These are phyloP conservation scores for Thymus mandschuricus DNA, from an alignment of 257 asterid genomes.

Conservation along the genomic window DNA sequence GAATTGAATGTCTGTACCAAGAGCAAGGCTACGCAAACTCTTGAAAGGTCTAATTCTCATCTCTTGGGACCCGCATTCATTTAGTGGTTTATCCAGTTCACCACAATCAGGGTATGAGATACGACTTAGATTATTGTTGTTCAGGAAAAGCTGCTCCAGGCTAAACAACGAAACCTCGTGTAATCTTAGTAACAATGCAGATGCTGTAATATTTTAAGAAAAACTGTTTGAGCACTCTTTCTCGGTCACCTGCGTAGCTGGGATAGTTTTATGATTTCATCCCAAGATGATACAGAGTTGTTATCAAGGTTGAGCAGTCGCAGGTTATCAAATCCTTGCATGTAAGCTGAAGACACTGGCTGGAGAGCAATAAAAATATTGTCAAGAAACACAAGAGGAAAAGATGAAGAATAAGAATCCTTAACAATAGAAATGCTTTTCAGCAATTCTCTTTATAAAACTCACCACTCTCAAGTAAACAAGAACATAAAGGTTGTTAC, in stretches of 20 bases:
- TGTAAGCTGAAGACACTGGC: conserved; percentile 63
- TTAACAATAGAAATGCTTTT: background rate
- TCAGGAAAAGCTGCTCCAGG: conserved; percentile 86
- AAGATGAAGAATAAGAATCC: background rate
- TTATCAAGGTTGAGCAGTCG: conserved; percentile 84
- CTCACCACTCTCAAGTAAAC: background rate
- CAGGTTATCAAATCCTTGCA: conserved; percentile 74
- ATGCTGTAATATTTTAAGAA: conserved; percentile 21
- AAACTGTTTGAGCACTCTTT: conserved; percentile 10
- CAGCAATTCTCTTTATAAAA: background rate
- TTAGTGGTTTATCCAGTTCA: conserved; percentile 37
- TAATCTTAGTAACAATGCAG: conserved; percentile 27
- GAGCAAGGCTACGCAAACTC: conserved; percentile 66
- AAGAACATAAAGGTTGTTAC: background rate
- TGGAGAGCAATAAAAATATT: conserved; percentile 39
- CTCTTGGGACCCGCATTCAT: conserved; percentile 42
- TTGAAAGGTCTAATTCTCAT: conserved; percentile 55
- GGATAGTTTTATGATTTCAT: conserved; percentile 76
- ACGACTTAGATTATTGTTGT: conserved; percentile 63
- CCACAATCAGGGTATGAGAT: conserved; percentile 65
- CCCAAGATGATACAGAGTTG: conserved; percentile 79
- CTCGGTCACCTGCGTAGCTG: conserved; percentile 62
- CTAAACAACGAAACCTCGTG: conserved; percentile 48
- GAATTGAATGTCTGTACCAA: conserved; percentile 56
- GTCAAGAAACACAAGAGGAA: conserved; percentile 15